Conservation (phyloP, 1,284 basidiomycete species). For the Naganishia sp. region DNA sequence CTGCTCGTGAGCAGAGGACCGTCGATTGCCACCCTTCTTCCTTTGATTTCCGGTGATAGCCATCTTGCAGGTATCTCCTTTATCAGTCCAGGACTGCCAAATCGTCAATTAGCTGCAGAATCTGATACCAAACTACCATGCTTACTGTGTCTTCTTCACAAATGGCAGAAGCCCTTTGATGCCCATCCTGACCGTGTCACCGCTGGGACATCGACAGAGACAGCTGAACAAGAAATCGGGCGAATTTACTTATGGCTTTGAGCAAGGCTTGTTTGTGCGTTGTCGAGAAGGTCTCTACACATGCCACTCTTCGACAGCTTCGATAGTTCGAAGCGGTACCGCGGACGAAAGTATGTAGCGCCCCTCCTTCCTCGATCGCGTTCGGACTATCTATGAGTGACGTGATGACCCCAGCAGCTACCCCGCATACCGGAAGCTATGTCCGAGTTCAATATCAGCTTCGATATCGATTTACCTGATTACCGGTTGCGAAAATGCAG, state of each 20-base stretch:
- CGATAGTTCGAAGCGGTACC: too few species aligned
- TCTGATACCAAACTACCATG: background rate
- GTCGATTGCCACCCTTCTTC: slow-evolving; percentile 52
- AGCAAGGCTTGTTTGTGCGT: too few species aligned
- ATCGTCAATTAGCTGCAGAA: background rate
- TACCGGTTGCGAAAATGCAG: too few species aligned
- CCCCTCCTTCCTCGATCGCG: background rate
- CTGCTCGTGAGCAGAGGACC: slow-evolving; percentile 51
- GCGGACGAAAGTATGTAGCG: background rate
- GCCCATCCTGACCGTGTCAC: slow-evolving; percentile 41
- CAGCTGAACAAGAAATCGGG: background rate
- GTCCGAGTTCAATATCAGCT: too few species aligned
- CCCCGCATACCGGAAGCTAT: too few species aligned
- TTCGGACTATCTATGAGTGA: background rate
- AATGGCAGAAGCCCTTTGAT: slow-evolving; percentile 45
- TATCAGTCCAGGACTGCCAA: slow-evolving; percentile 42
- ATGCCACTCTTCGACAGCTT: too few species aligned
- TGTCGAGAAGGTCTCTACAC: too few species aligned
- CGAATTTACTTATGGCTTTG: too few species aligned
- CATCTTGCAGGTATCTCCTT: slow-evolving; percentile 41
- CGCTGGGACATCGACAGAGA: background rate
- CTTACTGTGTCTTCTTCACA: slow-evolving; percentile 45
- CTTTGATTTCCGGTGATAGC: slow-evolving; percentile 41
- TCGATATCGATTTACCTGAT: too few species aligned
- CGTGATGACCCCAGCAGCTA: too few species aligned